Evolutionary conservation across 805 yeast species (phyloP).

Genomic region (Candida piceae): DNA sequence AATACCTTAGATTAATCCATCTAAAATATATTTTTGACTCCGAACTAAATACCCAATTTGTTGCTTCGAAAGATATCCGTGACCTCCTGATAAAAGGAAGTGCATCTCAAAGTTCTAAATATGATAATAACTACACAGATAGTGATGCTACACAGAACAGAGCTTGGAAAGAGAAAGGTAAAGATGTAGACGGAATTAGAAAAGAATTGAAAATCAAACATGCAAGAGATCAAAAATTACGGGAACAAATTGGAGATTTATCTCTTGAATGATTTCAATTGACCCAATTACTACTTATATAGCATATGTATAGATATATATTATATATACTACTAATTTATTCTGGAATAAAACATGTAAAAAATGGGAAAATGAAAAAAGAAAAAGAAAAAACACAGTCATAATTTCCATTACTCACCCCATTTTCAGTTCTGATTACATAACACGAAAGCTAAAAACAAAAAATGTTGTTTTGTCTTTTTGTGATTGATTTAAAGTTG

Average conservation of each 20-base stretch:
- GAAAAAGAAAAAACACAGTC: too few species aligned
- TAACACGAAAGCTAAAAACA: too few species aligned
- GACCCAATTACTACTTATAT: too few species aligned
- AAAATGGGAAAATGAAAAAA: too few species aligned
- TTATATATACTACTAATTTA: too few species aligned
- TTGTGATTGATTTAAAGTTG: too few species aligned
- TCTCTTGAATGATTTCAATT: conserved; percentile 8
- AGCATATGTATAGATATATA: neutral
- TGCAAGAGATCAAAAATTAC: conserved; percentile 22
- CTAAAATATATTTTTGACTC: conserved; percentile 48
- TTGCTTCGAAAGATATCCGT: conserved; percentile 24
- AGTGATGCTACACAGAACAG: conserved; percentile 4
- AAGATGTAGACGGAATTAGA: conserved; percentile 15
- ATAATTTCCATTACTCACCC: too few species aligned
- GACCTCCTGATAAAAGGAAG: conserved; percentile 15
- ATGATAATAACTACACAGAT: too few species aligned
- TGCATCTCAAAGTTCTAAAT: too few species aligned
- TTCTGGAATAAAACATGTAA: too few species aligned
- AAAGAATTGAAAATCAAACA: conserved; percentile 22
- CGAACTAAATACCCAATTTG: conserved; percentile 46
- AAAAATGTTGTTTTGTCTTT: too few species aligned
- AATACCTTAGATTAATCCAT: conserved; percentile 42
- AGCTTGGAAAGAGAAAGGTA: conserved; percentile 15
- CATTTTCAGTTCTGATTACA: too few species aligned
- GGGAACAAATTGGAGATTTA: conserved; percentile 19